These are phyloP conservation scores for Termitomyces sp. DNA, from an alignment of 768 basidiomycete species.

Conservation along the genomic window DNA sequence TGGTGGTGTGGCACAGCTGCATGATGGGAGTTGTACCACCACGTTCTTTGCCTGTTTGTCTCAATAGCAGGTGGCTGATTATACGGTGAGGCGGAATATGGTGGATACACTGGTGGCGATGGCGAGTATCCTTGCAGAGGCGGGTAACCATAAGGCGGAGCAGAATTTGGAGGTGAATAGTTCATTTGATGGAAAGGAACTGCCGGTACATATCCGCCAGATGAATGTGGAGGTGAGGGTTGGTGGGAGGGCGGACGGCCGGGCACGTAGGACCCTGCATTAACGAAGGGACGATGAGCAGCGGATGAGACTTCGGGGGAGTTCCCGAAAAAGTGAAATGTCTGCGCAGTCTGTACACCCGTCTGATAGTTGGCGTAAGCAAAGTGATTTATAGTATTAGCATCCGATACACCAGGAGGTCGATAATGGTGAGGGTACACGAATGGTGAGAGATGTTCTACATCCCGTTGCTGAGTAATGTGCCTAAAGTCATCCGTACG, in stretches of 20 bases:
- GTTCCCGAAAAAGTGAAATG: slow-evolving; percentile 32
- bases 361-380: slow-evolving; percentile 31
- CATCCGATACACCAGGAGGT: slow-evolving; percentile 13
- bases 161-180: slow-evolving; percentile 25
- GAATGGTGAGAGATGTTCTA: slow-evolving; percentile 26
- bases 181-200: slow-evolving; percentile 27
- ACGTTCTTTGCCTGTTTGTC: slow-evolving; percentile 39
- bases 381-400: slow-evolving; percentile 25
- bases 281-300: slow-evolving; percentile 17
- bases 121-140: slow-evolving; percentile 27
- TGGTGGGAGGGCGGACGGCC: slow-evolving; percentile 21
- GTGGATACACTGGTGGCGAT: slow-evolving; percentile 30
- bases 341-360: slow-evolving; percentile 17
- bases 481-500: slow-evolving; percentile 29
- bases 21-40: slow-evolving; percentile 45
- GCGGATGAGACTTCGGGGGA: slow-evolving; percentile 25
- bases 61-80: slow-evolving; percentile 28
- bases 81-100: slow-evolving; percentile 28
- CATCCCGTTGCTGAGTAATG: slow-evolving; percentile 32
- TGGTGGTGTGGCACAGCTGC: slow-evolving; percentile 17
- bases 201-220: slow-evolving; percentile 18
- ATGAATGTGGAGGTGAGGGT: slow-evolving; percentile 18
- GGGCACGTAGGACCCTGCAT: slow-evolving; percentile 20
- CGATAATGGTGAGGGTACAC: slow-evolving; percentile 31
- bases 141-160: slow-evolving; percentile 30